These are phyloP conservation scores for Aspergillus nidulans DNA, from an alignment of 495 filamentous ascomycete species.

Conservation along the genomic window DNA sequence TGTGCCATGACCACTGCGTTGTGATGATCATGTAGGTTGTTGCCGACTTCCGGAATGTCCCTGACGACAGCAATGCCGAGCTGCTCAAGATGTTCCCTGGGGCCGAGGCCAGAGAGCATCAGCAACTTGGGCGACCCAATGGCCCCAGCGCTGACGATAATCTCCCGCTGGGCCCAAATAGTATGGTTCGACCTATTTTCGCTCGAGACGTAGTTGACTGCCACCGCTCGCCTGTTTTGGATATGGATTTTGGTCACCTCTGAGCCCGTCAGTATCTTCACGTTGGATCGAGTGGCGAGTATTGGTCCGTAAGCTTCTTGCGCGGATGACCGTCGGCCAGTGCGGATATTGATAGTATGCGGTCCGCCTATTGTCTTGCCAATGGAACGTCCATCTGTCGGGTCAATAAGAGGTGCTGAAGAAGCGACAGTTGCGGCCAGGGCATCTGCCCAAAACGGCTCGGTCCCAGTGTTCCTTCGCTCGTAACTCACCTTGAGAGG, in stretches of 20 bases:
- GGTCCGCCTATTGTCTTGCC: background rate
- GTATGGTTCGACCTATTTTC: background rate
- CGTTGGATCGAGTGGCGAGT: background rate
- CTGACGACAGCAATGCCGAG: background rate
- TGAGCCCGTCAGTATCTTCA: background rate
- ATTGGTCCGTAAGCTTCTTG: background rate
- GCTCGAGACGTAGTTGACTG: background rate
- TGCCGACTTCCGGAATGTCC: background rate
- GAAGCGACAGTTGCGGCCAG: background rate
- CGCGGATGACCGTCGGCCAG: background rate
- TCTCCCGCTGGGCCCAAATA: background rate
- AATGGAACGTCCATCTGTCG: background rate
- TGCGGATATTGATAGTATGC: background rate
- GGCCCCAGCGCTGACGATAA: background rate
- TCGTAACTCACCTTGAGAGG: background rate
- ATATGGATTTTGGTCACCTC: background rate
- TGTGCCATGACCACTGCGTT: background rate
- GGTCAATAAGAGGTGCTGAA: background rate
- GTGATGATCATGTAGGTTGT: background rate
- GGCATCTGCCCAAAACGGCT: background rate
- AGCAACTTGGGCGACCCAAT: background rate
- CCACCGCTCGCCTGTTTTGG: background rate
- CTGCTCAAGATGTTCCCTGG: background rate
- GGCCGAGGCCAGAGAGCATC: constrained; percentile 1
- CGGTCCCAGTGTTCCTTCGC: background rate